Base-by-base conservation (phyloP, 2,329 filamentous ascomycete species). In the Talaromyces islandicus region DNA sequence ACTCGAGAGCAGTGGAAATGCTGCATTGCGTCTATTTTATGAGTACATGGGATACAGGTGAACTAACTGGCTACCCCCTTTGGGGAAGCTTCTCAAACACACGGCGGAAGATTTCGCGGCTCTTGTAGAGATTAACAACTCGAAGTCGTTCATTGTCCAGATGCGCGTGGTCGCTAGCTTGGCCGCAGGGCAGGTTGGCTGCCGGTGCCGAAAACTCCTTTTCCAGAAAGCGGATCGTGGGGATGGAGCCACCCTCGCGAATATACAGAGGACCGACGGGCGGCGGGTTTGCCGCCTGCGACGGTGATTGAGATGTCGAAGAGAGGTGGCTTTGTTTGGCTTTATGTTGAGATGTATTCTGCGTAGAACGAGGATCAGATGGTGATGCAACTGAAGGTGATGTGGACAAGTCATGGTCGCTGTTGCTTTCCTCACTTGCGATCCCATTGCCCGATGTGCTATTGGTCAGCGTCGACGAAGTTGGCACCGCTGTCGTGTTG, bases 61-160 rank as follows among this genome's bases (percentile, higher is more conserved):
- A 25, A 51, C 12, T n/a, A n/a, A 12, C 48, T 4, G 11, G 19
- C 24, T 29, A 52, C 24, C 6, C 58, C 56, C 68, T 69, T 54
- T 70, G 70, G 41, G 79, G 78, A 66, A 94, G 71, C 64, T 87
- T 85, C 65, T 81, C 79, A 77, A 99, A 99, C 6, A 97, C 91
- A 70, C 85, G 85, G 63, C 87, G 88, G 67, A 99, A 94, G 62
- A 99, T 96, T 74, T 94, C 91, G 64, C 92, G 85, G 64, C 91
- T 94, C 77, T 96, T 97, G 62, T 92, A 85, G 67, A 99, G 71
- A 75, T 99, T 99, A 67, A 90, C 78, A 59, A 99, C 79, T 57
- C 94, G 82, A 73, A 99, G 79, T n/a, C 94, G 80, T 81, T 99
- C 94, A 69, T 99, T 97, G 70, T 96, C 91, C 75, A 99, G 76